Evolutionary conservation across 1,139 yeast genomes (phyloP).

Genomic region (Protomyces lactucae-debilis): DNA sequence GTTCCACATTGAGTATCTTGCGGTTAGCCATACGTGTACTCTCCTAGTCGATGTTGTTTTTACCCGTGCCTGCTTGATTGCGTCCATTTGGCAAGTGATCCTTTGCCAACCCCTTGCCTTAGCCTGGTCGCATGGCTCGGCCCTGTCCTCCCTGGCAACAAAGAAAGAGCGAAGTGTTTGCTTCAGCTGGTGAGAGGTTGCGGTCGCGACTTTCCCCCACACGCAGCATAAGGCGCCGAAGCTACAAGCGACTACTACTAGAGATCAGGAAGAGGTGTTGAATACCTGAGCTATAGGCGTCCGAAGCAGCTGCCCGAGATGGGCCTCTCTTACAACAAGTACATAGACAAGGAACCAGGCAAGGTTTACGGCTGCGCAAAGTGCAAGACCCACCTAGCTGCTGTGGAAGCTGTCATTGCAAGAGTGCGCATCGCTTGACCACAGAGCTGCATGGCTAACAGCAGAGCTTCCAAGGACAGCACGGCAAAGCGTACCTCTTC

Average conservation of each 20-base stretch:
- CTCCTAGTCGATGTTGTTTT: too few relatives aligned
- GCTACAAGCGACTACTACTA: neutral
- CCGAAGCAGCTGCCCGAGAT: conserved; percentile 30
- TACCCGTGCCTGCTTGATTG: conserved; percentile 4
- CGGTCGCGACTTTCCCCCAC: neutral
- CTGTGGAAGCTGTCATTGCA: conserved; percentile 40
- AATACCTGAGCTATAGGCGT: neutral
- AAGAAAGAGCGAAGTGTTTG: neutral
- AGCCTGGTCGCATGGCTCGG: too few relatives aligned
- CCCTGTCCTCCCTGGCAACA: neutral
- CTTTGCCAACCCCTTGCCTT: too few relatives aligned
- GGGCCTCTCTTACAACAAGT: conserved; percentile 40
- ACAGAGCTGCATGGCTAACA: conserved; percentile 3
- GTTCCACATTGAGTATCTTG: conserved; percentile 60
- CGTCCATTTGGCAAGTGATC: neutral
- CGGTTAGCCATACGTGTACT: neutral
- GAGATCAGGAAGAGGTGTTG: neutral
- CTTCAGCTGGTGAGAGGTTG: neutral
- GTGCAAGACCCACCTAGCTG: conserved; percentile 43
- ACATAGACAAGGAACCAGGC: conserved; percentile 34
- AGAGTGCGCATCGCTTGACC: conserved; percentile 35
- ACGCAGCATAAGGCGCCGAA: neutral
- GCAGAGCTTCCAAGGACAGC: conserved; percentile 42
- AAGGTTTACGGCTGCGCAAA: conserved; percentile 42
- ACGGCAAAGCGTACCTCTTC: conserved; percentile 44